Conservation (phyloP, 495 filamentous ascomycete genomes). For the Penicillium coprophilum region DNA sequence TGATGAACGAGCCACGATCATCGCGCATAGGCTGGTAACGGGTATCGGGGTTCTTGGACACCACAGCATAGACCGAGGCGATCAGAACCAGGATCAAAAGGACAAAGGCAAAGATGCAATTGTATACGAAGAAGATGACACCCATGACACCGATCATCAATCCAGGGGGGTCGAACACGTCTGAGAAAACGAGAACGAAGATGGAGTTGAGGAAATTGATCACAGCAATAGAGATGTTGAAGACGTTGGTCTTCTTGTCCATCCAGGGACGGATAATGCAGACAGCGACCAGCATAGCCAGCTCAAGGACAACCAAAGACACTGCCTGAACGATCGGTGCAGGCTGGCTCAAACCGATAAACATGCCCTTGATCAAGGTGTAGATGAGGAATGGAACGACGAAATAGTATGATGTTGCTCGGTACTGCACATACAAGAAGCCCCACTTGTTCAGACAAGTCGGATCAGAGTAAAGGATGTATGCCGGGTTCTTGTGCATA, state of each 20-base stretch:
- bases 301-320: constrained; percentile 82
- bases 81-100: constrained; percentile 86
- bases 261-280: constrained; percentile 90
- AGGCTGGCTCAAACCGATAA: constrained; percentile 79
- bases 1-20: constrained; percentile 96
- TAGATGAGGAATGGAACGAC: constrained; percentile 81
- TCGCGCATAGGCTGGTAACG: constrained; percentile 97
- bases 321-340: constrained; percentile 79
- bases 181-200: constrained; percentile 81
- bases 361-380: constrained; percentile 82
- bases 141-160: constrained; percentile 92
- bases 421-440: constrained; percentile 96
- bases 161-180: constrained; percentile 80
- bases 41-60: constrained; percentile 93
- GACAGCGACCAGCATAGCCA: constrained; percentile 71
- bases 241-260: constrained; percentile 98
- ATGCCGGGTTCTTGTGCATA: constrained; percentile 95
- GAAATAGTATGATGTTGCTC: constrained; percentile 95
- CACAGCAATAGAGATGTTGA: constrained; percentile 89
- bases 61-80: constrained; percentile 76
- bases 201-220: constrained; percentile 91
- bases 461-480: constrained; percentile 95
- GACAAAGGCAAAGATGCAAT: constrained; percentile 82
- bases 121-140: constrained; percentile 89
- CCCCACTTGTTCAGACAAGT: constrained; percentile 96